Base-by-base conservation (phyloP, 2,329 filamentous ascomycete genomes). In the Fusarium sublunatum region DNA sequence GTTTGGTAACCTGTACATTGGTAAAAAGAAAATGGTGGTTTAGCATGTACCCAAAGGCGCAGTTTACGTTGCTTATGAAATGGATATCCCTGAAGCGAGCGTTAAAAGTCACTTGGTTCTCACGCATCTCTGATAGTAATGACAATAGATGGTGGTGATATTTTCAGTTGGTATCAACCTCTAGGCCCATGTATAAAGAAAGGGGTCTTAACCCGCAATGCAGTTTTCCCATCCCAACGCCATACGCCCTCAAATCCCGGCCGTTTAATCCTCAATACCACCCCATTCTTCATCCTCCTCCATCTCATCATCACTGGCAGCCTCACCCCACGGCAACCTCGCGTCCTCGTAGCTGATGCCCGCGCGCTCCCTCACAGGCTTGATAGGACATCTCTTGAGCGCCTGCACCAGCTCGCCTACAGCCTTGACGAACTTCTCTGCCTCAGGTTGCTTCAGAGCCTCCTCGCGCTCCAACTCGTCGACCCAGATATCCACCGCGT, bases 401-500 rank as follows among this genome's bases (percentile, higher is more conserved):
- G 73, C 79, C 73, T 84, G 81, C 29, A 91, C 79, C 31, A 88
- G 79, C 59, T 75, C 75, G 25, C 87, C 79, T 48, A 91, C 61
- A 29, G 71, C 73, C 53, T 82, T 78, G 24, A 89, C 69, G 35
- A 90, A 86, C 36, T 78, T 77, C 42, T 74, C 76, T 19, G 76
- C 78, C 28, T 70, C 70, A 6, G 74, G 43, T 8, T 69, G 64
- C 13, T 78, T 76, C 22, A 87, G 67, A 32, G 85, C 81, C 49
- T 88, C 85, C 31, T 87, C 85, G 72, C 88, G 89, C 76, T 93
- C 91, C 70, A 93, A 77, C 82, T 97, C 93, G 75, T 98, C 95
- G 8, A 96, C 85, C 87, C 91, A 98, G 50, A 98, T 85, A 79
- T 99, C 95, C 63, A 96, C 77, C 12, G 93, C 85, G 77, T 99